These are phyloP conservation scores for Physcomitrellopsis africana DNA, from an alignment of 225 moss, liverwort and hornwort genomes.

Conservation along the genomic window DNA sequence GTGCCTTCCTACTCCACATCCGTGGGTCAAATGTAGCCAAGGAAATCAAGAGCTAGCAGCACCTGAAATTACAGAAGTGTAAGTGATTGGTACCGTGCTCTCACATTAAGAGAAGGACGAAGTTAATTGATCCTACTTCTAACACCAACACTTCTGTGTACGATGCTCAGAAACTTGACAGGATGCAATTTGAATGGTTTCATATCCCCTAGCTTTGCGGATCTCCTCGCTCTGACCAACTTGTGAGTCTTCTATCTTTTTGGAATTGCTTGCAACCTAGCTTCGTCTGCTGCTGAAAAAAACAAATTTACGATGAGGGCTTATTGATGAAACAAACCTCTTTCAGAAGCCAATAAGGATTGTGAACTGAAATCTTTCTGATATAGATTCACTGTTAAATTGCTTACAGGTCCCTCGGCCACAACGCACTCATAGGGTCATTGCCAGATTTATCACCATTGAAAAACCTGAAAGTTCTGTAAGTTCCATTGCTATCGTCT, in stretches of 20 bases:
- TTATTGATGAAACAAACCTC: background rate
- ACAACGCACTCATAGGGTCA: conserved; percentile 21
- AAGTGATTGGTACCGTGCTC: conserved; percentile 1
- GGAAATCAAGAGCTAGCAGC: background rate
- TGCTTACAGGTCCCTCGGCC: conserved; percentile 29
- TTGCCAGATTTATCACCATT: conserved; percentile 30
- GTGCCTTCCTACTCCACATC: conserved; percentile 28
- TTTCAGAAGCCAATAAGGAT: background rate
- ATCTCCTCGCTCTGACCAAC: conserved; percentile 1
- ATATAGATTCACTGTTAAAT: background rate
- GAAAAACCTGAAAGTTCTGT: conserved; percentile 17
- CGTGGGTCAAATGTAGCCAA: conserved; percentile 32
- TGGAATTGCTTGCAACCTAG: background rate
- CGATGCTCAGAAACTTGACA: conserved; percentile 33
- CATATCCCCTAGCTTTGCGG: conserved; percentile 35
- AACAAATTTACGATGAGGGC: background rate
- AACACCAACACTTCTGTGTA: conserved; percentile 3
- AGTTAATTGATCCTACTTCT: background rate
- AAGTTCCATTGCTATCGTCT: conserved; percentile 5
- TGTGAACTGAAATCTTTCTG: background rate
- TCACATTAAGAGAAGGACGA: background rate
- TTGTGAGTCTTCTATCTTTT: conserved; percentile 26
- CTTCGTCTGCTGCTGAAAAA: background rate
- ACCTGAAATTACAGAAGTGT: conserved; percentile 34
- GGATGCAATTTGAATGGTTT: conserved; percentile 25